Evolutionary conservation across 2,329 filamentous ascomycete genomes (phyloP), one percentile per base, ranked within the genome.

Genomic region (Intubia oerlemansii): DNA sequence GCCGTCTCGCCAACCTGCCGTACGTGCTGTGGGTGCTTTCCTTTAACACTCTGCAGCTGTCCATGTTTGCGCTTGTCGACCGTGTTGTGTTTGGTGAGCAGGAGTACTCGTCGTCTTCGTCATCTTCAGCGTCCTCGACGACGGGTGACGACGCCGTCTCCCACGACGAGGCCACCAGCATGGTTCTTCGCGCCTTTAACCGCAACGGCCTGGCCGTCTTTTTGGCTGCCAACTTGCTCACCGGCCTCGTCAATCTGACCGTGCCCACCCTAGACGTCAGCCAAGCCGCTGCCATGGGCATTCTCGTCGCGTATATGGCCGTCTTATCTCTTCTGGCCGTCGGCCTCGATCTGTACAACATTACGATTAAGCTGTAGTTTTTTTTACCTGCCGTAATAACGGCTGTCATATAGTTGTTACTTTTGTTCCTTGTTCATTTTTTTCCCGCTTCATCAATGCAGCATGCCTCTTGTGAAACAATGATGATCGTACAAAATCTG

Each of bases 1-100:
- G 88, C 13, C 73, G 88, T 1, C 57, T 95, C 32, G 88, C 85
- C 7, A 98, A 98, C 43, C 60, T 93, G 36, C 82, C 88, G 0
- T 98, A 98, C 46, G 65, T 95, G 24, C 57, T 92, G 25, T 95
- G 85, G 82, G 75, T 91, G 7, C 64, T 72, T n/a, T 74, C 80
- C 3, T 93, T 88, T 57, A 98, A 95, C 54, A 73, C 67, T 35
- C 59, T 63, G n/a, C 81, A 92, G 46, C 57, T 98, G 8, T 56
- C 79, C 7, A 59, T 74, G 2, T 92, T 85, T 48, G 82, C 72
- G 42, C 46, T 72, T 10, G 62, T 88, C 15, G 85, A 98, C 47
- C 71, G 65, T 4, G 16, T 78, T 3, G 71, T 84, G 48, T 91
- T 92, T 48, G 78, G 80, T 1, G 55, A 59, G 2, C 18, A 17